Base-by-base conservation (phyloP, 2,329 filamentous ascomycete species). In the Xylariaceae sp. region DNA sequence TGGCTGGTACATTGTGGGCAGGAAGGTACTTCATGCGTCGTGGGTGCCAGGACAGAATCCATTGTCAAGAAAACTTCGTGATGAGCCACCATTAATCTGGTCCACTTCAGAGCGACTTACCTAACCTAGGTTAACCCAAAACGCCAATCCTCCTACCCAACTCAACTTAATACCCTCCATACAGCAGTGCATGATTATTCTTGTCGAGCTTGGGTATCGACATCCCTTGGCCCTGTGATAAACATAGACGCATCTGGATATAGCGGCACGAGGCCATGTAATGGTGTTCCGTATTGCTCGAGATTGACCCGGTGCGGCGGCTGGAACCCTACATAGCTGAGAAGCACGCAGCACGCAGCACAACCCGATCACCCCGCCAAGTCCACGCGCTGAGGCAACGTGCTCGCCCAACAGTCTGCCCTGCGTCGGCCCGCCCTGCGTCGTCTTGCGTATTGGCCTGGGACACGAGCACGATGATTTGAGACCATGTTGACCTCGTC, bases 401-500 rank as follows among this genome's bases (percentile, higher is more conserved):
- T 35, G 36, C 34, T 23, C n/a, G 34, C 36, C 9, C 24, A 26
- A 33, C 17, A 34, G 41, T 41, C 36, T 36, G 16, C 34, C 37
- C 16, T 17, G 23, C 27, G 19, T 31, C 17, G 29, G 24, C 9
- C 15, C 26, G 29, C 28, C 24, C 24, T 11, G 21, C 21, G 21
- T 11, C 11, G 21, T 34, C 40, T 36, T 34, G 45, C 38, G 41
- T 36, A n/a, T 38, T 31, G 42, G 50, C 41, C 38, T 35, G 43
- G 49, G 48, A 56, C 52, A 58, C 54, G 34, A 40, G 28, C 59
- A 72, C 62, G 59, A 73, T 70, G 69, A 63, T 62, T 60, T 62
- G 62, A 62, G 65, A 74, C 62, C 67, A 78, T 78, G 74, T 70
- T 77, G 70, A 74, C 72, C 61, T 73, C 71, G 57, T 76, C 73